Evolutionary conservation across 257 asterid genomes (phyloP).

Genomic region (Gentiana macrophylla): DNA sequence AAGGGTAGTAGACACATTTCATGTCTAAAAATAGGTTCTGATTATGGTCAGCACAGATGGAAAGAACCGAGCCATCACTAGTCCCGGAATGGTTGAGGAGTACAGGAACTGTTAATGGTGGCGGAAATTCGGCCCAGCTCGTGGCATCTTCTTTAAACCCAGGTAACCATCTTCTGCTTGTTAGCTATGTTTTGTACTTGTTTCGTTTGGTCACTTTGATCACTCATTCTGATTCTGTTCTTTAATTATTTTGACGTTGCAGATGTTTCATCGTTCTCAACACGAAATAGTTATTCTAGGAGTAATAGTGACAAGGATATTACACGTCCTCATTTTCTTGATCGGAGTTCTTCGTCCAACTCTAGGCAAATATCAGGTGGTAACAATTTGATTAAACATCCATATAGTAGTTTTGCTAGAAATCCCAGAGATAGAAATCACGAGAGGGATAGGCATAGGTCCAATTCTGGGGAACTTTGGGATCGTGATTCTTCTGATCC

Average conservation of each 20-base stretch:
- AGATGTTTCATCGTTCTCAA: constrained; percentile 32
- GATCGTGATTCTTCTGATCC: constrained; percentile 34
- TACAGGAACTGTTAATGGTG: constrained; percentile 48
- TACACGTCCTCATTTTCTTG: constrained; percentile 22
- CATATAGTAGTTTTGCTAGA: constrained; percentile 63
- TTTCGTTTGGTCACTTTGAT: too few relatives aligned
- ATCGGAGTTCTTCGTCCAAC: constrained; percentile 36
- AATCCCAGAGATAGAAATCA: constrained; percentile 48
- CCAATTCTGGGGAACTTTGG: constrained; percentile 33
- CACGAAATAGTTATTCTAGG: constrained; percentile 36
- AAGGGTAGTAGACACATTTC: background rate
- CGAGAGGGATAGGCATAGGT: constrained; percentile 41
- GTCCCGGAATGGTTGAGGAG: constrained; percentile 83
- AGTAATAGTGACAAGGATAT: constrained; percentile 40
- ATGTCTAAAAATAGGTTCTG: constrained; percentile 12
- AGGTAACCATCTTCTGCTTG: constrained; percentile 3
- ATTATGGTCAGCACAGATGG: constrained; percentile 63
- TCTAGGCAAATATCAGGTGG: constrained; percentile 39
- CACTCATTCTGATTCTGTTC: background rate
- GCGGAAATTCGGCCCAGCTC: constrained; percentile 45
- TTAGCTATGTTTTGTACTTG: too few relatives aligned
- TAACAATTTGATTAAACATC: constrained; percentile 50
- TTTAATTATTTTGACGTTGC: background rate
- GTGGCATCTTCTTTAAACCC: constrained; percentile 23
- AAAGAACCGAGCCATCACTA: constrained; percentile 64